Evolutionary conservation across 169 alveolate species (phyloP).

Genomic region (Cryptosporidium baileyi): DNA sequence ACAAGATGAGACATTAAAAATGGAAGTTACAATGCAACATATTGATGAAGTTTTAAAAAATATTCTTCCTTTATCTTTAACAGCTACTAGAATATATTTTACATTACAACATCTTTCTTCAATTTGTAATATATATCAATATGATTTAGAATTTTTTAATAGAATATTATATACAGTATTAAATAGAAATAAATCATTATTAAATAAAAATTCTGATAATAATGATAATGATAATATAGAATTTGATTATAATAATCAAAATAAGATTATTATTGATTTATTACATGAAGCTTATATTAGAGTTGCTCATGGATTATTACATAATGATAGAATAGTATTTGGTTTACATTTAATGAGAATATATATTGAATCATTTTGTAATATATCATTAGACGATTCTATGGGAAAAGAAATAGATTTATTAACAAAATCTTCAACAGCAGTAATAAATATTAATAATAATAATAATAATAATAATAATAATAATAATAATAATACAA

Average conservation of each 20-base stretch:
- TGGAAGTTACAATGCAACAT: constrained; percentile 93
- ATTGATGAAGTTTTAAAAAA: constrained; percentile 86
- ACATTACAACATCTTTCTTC: constrained; percentile 83
- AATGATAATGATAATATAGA: background rate
- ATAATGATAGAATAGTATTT: constrained; percentile 70
- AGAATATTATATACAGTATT: constrained; percentile 84
- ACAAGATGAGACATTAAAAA: constrained; percentile 87
- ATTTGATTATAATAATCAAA: background rate
- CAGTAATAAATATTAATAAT: background rate
- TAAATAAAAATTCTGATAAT: background rate
- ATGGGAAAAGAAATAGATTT: constrained; percentile 20
- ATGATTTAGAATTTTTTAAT: constrained; percentile 91
- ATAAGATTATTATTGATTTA: background rate
- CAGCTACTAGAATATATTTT: constrained; percentile 87
- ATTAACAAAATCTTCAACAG: background rate
- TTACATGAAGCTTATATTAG: constrained; percentile 23
- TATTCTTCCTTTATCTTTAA: constrained; percentile 87
- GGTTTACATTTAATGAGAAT: constrained; percentile 38
- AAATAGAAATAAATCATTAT: background rate
- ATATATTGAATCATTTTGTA: constrained; percentile 11
- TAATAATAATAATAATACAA: background rate
- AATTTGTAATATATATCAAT: constrained; percentile 91
- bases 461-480: background rate
- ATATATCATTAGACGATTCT: background rate
- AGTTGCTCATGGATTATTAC: constrained; percentile 52